Conservation (phyloP, 345 rosid species). For the Viola odorata region DNA sequence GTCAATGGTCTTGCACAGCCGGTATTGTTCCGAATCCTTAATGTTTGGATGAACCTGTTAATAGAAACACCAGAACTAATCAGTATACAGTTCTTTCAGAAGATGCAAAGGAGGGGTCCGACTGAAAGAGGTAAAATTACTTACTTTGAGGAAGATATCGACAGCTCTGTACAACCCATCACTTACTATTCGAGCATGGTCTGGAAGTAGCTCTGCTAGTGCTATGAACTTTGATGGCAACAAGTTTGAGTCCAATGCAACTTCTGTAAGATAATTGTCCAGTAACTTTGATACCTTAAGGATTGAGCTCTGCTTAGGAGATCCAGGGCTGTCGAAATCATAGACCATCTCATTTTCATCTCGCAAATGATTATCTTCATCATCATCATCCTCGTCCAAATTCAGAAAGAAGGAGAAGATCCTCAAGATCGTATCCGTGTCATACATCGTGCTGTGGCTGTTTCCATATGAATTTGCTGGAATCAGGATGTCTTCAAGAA, state of each 20-base stretch:
- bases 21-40: conserved; percentile 79
- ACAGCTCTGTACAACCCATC: conserved; percentile 92
- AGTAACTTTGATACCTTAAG: conserved; percentile 86
- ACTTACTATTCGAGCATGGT: conserved; percentile 82
- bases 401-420: conserved; percentile 83
- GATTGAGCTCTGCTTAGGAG: conserved; percentile 92
- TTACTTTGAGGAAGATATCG: conserved; percentile 85
- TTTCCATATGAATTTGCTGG: conserved; percentile 55
- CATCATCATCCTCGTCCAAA: conserved; percentile 79
- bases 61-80: background rate
- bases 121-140: background rate
- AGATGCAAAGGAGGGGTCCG: background rate
- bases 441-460: conserved; percentile 56
- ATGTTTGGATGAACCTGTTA: conserved; percentile 82
- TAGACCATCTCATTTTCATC: conserved; percentile 79
- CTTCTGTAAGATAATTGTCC: conserved; percentile 86
- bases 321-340: conserved; percentile 85
- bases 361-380: conserved; percentile 52
- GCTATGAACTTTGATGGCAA: conserved; percentile 74
- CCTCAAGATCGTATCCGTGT: conserved; percentile 75
- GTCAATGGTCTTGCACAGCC: conserved; percentile 91
- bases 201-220: conserved; percentile 82
- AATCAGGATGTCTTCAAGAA: conserved; percentile 90
- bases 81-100: background rate
- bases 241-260: conserved; percentile 74